These are phyloP conservation scores for Solanum commersonii DNA, from an alignment of 257 asterid genomes.

Conservation along the genomic window DNA sequence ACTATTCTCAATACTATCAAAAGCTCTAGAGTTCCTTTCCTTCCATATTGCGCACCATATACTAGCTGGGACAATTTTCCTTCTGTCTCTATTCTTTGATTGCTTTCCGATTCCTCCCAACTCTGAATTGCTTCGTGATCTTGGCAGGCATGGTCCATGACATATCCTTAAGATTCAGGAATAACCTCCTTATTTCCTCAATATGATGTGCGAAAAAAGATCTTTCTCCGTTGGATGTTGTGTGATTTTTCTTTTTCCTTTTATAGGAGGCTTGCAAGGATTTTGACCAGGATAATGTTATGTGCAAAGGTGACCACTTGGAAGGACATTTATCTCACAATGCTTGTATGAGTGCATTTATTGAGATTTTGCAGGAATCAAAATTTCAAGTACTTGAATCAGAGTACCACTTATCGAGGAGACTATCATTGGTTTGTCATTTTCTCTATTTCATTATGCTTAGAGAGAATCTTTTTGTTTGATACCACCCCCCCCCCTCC, in stretches of 20 bases:
- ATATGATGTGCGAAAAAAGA: not conserved
- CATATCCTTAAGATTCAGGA: too few relatives aligned
- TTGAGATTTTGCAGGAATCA: conserved; percentile 46
- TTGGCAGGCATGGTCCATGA: too few relatives aligned
- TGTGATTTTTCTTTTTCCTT: conserved; percentile 8
- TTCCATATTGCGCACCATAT: too few relatives aligned
- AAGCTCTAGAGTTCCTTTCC: too few relatives aligned
- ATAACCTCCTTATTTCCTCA: not conserved
- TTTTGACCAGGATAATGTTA: conserved; percentile 27
- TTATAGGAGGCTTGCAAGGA: conserved; percentile 33
- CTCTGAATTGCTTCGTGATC: too few relatives aligned
- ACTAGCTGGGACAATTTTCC: too few relatives aligned
- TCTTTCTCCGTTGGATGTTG: not conserved
- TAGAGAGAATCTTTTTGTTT: not conserved
- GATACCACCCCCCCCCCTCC: not conserved
- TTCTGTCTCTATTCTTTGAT: too few relatives aligned
- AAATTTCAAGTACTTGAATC: conserved; percentile 48
- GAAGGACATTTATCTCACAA: conserved; percentile 24
- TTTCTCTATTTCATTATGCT: not conserved
- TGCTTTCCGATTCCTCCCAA: too few relatives aligned
- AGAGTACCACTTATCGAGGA: conserved; percentile 52
- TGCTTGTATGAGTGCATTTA: conserved; percentile 26
- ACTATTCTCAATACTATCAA: too few relatives aligned
- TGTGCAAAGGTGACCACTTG: conserved; percentile 19
- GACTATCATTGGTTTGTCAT: conserved; percentile 36